A percentile compares a stretch with the other conserved stretches of the same genome.
These are phyloP conservation scores for Monosporozyma aquatica DNA, from an alignment of 805 yeast genomes.

Conservation along the genomic window DNA sequence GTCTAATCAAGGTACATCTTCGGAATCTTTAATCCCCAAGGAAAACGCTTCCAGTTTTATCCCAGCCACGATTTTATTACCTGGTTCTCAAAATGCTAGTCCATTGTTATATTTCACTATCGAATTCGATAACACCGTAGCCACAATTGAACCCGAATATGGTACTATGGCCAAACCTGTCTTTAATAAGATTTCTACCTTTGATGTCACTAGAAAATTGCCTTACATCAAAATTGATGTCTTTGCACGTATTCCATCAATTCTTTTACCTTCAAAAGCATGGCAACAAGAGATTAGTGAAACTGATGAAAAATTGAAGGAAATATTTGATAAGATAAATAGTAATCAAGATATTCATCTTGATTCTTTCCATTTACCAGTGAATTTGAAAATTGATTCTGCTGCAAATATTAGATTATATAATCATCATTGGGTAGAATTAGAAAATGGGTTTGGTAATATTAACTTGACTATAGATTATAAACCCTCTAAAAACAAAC, in stretches of 20 bases:
- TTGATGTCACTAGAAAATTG: conserved; percentile 65
- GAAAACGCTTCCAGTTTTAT: conserved; percentile 30
- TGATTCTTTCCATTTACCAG: conserved; percentile 58
- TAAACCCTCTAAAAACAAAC: conserved; percentile 56
- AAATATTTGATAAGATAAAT: conserved; percentile 31
- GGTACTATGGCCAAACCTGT: conserved; percentile 72
- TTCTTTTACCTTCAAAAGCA: conserved; percentile 40
- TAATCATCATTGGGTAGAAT: conserved; percentile 51
- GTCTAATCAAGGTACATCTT: conserved; percentile 26
- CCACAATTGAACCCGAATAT: conserved; percentile 75
- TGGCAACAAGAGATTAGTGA: conserved; percentile 26
- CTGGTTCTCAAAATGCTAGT: conserved; percentile 46
- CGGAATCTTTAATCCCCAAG: conserved; percentile 30
- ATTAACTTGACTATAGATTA: conserved; percentile 59
- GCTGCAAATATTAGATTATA: conserved; percentile 48
- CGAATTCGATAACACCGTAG: conserved; percentile 91
- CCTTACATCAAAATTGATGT: conserved; percentile 66
- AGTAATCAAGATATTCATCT: conserved; percentile 60
- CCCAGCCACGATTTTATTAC: conserved; percentile 48
- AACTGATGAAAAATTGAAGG: conserved; percentile 21
- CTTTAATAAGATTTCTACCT: conserved; percentile 84
- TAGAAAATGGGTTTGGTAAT: conserved; percentile 38
- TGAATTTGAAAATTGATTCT: conserved; percentile 43
- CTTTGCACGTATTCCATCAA: conserved; percentile 68
- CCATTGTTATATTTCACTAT: conserved; percentile 76